Conservation (phyloP, 306 rosid genomes). For the Ormosia emarginata region DNA sequence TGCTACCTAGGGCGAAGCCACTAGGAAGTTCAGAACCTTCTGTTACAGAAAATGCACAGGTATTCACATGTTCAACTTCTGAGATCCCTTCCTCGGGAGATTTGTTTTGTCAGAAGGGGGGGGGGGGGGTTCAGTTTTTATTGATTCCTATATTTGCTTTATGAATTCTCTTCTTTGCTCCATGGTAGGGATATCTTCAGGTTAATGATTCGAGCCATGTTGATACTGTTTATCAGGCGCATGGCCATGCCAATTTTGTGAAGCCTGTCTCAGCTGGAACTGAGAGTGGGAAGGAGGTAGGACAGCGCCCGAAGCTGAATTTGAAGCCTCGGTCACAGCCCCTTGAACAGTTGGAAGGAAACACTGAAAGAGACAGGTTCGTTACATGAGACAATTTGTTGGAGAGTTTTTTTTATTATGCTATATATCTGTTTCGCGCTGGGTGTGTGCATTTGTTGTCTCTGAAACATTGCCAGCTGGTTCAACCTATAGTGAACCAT, state of each 20-base stretch:
- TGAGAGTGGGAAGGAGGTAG: conserved; percentile 60
- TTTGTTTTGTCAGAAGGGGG: neutral
- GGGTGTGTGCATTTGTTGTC: neutral
- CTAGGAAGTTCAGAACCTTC: conserved; percentile 50
- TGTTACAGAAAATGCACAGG: conserved; percentile 52
- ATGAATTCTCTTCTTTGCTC: conserved; percentile 19
- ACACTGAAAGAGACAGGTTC: conserved; percentile 70
- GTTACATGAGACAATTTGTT: conserved; percentile 14
- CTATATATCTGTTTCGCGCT: neutral
- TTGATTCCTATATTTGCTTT: conserved; percentile 8
- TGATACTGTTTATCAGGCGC: conserved; percentile 48
- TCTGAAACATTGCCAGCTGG: conserved; percentile 13
- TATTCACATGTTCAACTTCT: conserved; percentile 30
- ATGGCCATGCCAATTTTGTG: conserved; percentile 44
- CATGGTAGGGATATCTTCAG: conserved; percentile 39
- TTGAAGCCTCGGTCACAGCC: conserved; percentile 82
- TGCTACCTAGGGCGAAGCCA: conserved; percentile 73
- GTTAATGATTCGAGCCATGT: conserved; percentile 41
- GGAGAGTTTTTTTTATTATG: conserved; percentile 16
- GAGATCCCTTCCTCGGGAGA: neutral
- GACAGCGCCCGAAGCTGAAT: conserved; percentile 87
- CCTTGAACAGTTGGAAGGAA: conserved; percentile 51
- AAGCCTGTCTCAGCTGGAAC: conserved; percentile 51
- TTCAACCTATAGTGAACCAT: neutral
- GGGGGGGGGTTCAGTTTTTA: neutral